phyloP scores from a whole-genome alignment of 2,329 filamentous ascomycete genomes.

The Corniculantispora saksenae region DNA sequence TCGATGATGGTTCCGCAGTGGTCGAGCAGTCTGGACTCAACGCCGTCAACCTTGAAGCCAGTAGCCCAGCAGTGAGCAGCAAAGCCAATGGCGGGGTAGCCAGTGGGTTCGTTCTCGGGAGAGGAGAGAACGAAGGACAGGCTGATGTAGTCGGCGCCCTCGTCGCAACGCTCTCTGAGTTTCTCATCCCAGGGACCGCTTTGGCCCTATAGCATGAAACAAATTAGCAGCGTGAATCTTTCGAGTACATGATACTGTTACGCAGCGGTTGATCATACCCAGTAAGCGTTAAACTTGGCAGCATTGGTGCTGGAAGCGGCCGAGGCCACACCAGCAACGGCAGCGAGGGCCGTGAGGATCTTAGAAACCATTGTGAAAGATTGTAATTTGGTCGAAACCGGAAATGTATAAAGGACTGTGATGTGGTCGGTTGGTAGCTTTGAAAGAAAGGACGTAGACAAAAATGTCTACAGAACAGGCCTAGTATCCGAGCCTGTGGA shows the following conservation, averaged over 20 bases:
- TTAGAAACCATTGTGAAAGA: constrained; percentile 28
- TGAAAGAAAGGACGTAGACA: constrained; percentile 45
- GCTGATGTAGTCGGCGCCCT: constrained; percentile 39
- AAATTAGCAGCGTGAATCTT: not conserved
- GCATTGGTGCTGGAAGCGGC: constrained; percentile 26
- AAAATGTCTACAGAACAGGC: constrained; percentile 35
- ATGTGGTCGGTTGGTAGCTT: constrained; percentile 23
- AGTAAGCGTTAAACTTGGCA: constrained; percentile 40
- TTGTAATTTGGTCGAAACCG: constrained; percentile 37
- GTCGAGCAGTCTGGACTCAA: constrained; percentile 33
- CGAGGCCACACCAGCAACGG: constrained; percentile 26
- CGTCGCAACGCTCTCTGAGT: constrained; percentile 38
- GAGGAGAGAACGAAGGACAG: constrained; percentile 40
- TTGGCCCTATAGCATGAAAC: constrained; percentile 35
- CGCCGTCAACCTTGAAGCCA: constrained; percentile 27
- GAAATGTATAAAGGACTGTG: constrained; percentile 31
- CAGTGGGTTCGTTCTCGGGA: constrained; percentile 36
- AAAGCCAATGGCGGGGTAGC: constrained; percentile 43
- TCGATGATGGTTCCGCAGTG: constrained; percentile 38
- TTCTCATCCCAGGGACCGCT: constrained; percentile 28
- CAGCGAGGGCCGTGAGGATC: constrained; percentile 28
- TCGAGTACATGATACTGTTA: not conserved
- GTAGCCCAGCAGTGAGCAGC: constrained; percentile 39
- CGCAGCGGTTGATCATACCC: constrained; percentile 31
- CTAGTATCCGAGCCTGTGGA: constrained; percentile 29